Evolutionary conservation across 2,329 filamentous ascomycete genomes (phyloP).

Genomic region (Parastagonospora nodorum): DNA sequence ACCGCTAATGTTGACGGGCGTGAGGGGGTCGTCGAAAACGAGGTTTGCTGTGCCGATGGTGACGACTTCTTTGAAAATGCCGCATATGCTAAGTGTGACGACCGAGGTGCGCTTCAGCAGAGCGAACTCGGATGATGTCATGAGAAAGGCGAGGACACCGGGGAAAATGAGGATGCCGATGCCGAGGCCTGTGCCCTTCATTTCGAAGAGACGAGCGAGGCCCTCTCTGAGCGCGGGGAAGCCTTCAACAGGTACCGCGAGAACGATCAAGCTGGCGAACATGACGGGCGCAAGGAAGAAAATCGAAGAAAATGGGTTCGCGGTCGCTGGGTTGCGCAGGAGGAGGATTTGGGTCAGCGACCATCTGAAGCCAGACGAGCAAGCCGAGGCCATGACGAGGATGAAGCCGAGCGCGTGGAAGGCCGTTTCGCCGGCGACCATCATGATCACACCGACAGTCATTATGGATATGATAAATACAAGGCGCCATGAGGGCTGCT

Average conservation of each 20-base stretch:
- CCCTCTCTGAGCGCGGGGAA: constrained; percentile 70
- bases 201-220: constrained; percentile 64
- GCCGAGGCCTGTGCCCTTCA: constrained; percentile 70
- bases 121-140: constrained; percentile 96
- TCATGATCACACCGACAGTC: constrained; percentile 93
- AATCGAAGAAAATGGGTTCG: constrained; percentile 95
- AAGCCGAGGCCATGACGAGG: constrained; percentile 89
- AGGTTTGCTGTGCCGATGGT: constrained; percentile 88
- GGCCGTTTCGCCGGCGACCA: constrained; percentile 93
- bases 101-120: constrained; percentile 93
- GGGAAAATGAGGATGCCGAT: constrained; percentile 84
- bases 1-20: constrained; percentile 83
- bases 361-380: constrained; percentile 97
- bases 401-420: constrained; percentile 87
- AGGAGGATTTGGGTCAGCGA: constrained; percentile 97
- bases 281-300: constrained; percentile 98
- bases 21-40: constrained; percentile 87
- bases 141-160: constrained; percentile 87
- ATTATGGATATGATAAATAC: constrained; percentile 88
- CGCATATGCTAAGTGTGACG: constrained; percentile 93
- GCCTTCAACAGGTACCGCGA: constrained; percentile 87
- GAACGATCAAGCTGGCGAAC: constrained; percentile 79
- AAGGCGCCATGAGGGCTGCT: constrained; percentile 83
- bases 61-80: constrained; percentile 98
- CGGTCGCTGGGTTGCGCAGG: constrained; percentile 89